Conservation (phyloP, 2,329 filamentous ascomycete genomes). For the Bipolaris cookei region DNA sequence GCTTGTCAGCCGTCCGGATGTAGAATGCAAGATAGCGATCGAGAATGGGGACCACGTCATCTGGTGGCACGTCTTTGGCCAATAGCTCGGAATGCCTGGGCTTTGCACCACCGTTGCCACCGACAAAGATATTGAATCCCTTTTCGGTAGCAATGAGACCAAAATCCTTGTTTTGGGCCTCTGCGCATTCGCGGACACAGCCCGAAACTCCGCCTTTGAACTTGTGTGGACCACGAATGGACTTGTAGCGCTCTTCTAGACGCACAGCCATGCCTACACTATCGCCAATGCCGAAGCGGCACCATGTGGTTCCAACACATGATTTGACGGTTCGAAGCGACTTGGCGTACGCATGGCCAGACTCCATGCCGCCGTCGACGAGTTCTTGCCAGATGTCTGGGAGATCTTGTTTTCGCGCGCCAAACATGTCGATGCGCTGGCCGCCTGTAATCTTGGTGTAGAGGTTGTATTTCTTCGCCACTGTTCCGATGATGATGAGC, state of each 20-base stretch:
- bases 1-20: constrained; percentile 87
- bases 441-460: constrained; percentile 94
- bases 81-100: constrained; percentile 82
- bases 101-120: constrained; percentile 86
- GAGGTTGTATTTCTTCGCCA: constrained; percentile 81
- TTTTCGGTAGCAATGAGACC: constrained; percentile 91
- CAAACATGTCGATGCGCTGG: constrained; percentile 92
- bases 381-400: constrained; percentile 81
- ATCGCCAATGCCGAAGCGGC: constrained; percentile 85
- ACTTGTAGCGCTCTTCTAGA: constrained; percentile 89
- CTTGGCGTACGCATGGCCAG: constrained; percentile 90
- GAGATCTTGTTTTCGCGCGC: constrained; percentile 85
- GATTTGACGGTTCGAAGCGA: constrained; percentile 88
- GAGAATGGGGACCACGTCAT: constrained; percentile 81
- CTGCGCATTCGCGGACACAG: constrained; percentile 90
- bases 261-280: constrained; percentile 89
- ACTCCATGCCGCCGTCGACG: constrained; percentile 85
- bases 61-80: constrained; percentile 82
- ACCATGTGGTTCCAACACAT: constrained; percentile 92
- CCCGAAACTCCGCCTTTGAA: constrained; percentile 89
- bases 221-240: constrained; percentile 86
- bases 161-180: constrained; percentile 93
- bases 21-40: constrained; percentile 94
- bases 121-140: constrained; percentile 91
- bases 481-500: constrained; percentile 80